A percentile compares a stretch with the other conserved stretches of the same genome.
Evolutionary conservation across 192 early-diverging fungal genomes (phyloP).

Genomic region (Umbelopsis sp.): DNA sequence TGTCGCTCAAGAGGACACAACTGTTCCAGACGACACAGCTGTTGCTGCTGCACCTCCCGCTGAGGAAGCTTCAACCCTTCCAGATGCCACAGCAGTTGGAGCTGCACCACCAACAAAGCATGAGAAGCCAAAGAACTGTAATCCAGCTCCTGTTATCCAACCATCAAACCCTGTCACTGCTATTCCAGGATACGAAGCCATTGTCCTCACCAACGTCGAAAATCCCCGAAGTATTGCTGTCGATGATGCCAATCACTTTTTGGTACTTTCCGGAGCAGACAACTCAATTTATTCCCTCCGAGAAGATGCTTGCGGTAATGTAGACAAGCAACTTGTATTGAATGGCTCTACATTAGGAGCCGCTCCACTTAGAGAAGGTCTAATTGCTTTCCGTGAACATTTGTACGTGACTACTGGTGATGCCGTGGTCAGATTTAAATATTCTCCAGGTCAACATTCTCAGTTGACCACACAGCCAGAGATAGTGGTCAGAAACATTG

Average conservation of each 20-base stretch:
- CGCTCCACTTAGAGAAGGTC: constrained; percentile 1
- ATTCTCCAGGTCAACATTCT: constrained; percentile 37
- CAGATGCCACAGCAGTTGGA: constrained; percentile 15
- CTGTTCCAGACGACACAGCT: constrained; percentile 1
- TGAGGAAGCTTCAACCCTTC: neutral
- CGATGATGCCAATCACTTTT: constrained; percentile 32
- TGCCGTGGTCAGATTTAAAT: constrained; percentile 29
- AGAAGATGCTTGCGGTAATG: constrained; percentile 37
- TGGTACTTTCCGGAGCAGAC: constrained; percentile 25
- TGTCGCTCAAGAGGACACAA: constrained; percentile 3
- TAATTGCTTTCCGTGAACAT: constrained; percentile 23
- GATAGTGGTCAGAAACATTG: constrained; percentile 27
- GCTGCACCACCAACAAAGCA: neutral
- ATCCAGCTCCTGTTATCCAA: constrained; percentile 9
- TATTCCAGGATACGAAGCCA: constrained; percentile 30
- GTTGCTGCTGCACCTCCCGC: neutral
- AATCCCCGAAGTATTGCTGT: constrained; percentile 29
- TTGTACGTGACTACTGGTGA: constrained; percentile 33
- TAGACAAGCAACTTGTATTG: constrained; percentile 1
- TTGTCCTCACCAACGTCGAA: constrained; percentile 27
- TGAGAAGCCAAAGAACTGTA: constrained; percentile 14
- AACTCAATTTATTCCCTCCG: constrained; percentile 29
- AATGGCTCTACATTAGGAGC: constrained; percentile 1
- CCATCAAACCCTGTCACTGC: constrained; percentile 18
- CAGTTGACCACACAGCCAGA: constrained; percentile 1